Percentiles rank a stretch among this genome's conserved stretches.
phyloP scores from a whole-genome alignment of 768 basidiomycete species.

The Phaeotremella fagi region DNA sequence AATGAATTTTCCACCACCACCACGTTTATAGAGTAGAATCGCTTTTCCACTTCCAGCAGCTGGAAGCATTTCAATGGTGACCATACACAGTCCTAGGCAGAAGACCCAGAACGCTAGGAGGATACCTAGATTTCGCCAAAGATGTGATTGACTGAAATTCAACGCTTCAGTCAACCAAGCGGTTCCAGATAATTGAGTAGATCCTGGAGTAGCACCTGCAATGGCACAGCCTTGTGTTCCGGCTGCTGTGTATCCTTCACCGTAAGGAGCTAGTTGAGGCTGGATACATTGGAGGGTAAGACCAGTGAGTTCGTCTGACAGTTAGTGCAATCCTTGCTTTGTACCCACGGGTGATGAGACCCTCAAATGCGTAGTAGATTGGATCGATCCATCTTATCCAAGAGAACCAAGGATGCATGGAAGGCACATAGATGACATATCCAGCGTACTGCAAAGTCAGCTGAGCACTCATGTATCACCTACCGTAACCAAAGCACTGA shows the following conservation, averaged over 20 bases:
- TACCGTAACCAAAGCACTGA: slow-evolving; percentile 37
- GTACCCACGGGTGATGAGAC: slow-evolving; percentile 20
- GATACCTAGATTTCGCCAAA: slow-evolving; percentile 41
- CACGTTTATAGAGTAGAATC: slow-evolving; percentile 27
- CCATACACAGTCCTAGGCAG: slow-evolving; percentile 39
- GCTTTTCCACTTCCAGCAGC: slow-evolving; percentile 42
- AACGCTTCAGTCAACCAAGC: slow-evolving; percentile 19
- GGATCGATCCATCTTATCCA: slow-evolving; percentile 47
- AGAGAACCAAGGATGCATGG: slow-evolving; percentile 45
- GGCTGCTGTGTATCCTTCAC: slow-evolving; percentile 16
- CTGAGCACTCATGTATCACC: slow-evolving; percentile 7
- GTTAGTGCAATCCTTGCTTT: not conserved
- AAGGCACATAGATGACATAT: slow-evolving; percentile 38
- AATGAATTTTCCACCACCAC: slow-evolving; percentile 36
- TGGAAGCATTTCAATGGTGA: slow-evolving; percentile 40
- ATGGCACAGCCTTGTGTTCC: slow-evolving; percentile 28
- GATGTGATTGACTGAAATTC: slow-evolving; percentile 16
- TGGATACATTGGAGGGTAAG: slow-evolving; percentile 24
- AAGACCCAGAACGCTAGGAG: slow-evolving; percentile 29
- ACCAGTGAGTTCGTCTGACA: slow-evolving; percentile 25
- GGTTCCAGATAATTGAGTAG: slow-evolving; percentile 19
- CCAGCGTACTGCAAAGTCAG: slow-evolving; percentile 13
- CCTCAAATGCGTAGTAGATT: slow-evolving; percentile 42
- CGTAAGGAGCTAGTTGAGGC: slow-evolving; percentile 30
- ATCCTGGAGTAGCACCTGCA: slow-evolving; percentile 29